Evolutionary conservation across 805 yeast genomes (phyloP), one percentile per base, ranked within the genome.

Genomic region (Metschnikowia vanudenii): DNA sequence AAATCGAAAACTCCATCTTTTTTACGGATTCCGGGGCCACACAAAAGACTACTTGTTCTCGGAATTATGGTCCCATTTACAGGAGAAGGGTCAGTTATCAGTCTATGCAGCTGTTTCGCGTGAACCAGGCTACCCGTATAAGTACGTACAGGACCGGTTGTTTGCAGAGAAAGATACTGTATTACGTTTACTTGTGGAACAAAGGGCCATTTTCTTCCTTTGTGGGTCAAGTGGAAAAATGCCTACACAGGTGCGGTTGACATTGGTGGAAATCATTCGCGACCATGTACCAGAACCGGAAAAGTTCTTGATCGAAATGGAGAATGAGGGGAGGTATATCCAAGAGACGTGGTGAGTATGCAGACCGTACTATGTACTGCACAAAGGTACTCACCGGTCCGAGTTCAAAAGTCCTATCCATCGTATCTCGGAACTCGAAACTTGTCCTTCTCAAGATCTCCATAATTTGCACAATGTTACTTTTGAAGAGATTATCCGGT

Each of bases 171-270:
- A 75, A 28, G 62, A 69, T 3, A 39, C 70, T 17, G 65, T 92
- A 2, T 78, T 73, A 1, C 75, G 81, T 2, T 62, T 82, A 43
- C 58, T 91, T 4, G 61, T 79, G 1, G 69, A 81, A 12, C 54
- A 78, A 36, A 62, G 72, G n/a, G 95, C 87, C 0, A 64, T 78
- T 0, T 68, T 94, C 4, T 90, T 84, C 60, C 72, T 94, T 5
- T 92, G 99, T 71, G 99, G 99, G 0, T 83, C 96, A 13, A 82
- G 95, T 20, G 98, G 99, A 0, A 80, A 80, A 52, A 94, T 94
- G 99, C 99, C 99, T 0, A 74, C 79, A 18, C 90, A 84, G 65
- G 94, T 92, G 1, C 71, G 96, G 47, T 65, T 86, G n/a, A 92
- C 97, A 0, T 62, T 94, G 22, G 80, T 78, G 31, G 84, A 79